These are phyloP conservation scores for Verbascum thapsus DNA, from an alignment of 257 asterid genomes.

Conservation along the genomic window DNA sequence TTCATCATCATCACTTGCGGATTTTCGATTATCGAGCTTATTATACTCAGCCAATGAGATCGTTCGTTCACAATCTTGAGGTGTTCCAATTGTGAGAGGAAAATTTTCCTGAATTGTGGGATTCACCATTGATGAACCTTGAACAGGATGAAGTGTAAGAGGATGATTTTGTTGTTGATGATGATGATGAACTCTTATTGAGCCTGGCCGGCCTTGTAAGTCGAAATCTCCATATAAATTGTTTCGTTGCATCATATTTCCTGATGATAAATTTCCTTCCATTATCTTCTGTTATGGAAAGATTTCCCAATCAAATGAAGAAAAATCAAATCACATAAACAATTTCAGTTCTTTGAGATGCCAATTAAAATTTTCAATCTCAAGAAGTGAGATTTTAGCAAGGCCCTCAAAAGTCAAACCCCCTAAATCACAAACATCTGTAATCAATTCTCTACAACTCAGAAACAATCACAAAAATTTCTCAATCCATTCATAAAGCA, in stretches of 20 bases:
- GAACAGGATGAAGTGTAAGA: slow-evolving; percentile 32
- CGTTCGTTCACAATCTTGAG: slow-evolving; percentile 46
- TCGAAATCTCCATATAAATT: slow-evolving; percentile 55
- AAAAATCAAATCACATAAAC: slow-evolving; percentile 4
- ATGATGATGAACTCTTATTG: slow-evolving; percentile 48
- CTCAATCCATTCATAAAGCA: neutral
- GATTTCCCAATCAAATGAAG: neutral
- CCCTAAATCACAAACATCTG: neutral
- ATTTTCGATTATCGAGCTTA: slow-evolving; percentile 48
- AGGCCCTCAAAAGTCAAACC: slow-evolving; percentile 16
- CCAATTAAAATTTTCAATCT: slow-evolving; percentile 15
- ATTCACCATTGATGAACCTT: slow-evolving; percentile 44
- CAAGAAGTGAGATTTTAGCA: neutral
- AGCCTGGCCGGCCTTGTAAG: slow-evolving; percentile 53
- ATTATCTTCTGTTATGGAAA: slow-evolving; percentile 1
- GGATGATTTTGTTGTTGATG: slow-evolving; percentile 39
- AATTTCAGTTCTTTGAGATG: no score
- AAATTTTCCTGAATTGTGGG: slow-evolving; percentile 50
- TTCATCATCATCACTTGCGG: slow-evolving; percentile 74
- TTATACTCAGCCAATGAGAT: slow-evolving; percentile 41
- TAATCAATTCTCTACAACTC: neutral
- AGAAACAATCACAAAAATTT: slow-evolving; percentile 8
- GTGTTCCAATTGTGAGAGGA: slow-evolving; percentile 55
- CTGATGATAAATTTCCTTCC: slow-evolving; percentile 49
- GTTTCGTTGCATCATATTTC: slow-evolving; percentile 48